These are phyloP conservation scores for Ajuga reptans DNA, from an alignment of 305 asterid species.

Conservation along the genomic window DNA sequence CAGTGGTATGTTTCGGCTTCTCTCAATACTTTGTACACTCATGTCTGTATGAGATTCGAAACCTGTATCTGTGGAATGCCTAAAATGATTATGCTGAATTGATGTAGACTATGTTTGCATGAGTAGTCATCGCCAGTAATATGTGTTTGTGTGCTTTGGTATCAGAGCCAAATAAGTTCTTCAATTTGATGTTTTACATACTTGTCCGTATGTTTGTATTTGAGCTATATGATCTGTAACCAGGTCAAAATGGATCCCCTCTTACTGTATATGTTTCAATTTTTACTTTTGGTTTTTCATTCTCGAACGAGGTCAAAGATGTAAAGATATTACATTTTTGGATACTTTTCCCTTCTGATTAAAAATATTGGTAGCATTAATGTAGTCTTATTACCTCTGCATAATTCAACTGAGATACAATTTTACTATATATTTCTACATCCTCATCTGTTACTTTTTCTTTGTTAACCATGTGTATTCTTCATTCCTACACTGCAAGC, in stretches of 20 bases:
- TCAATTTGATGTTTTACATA: not conserved
- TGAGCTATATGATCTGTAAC: not conserved
- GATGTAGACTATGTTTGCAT: not conserved
- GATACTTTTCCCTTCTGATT: not conserved
- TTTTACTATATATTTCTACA: not conserved
- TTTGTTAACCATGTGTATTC: not conserved
- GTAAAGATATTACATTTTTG: not conserved
- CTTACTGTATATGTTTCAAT: not conserved
- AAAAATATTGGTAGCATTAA: not conserved
- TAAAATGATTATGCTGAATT: not conserved
- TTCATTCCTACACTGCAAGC: not conserved
- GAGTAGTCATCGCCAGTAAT: not conserved
- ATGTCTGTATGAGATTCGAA: not conserved
- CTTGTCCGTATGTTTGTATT: too few species aligned
- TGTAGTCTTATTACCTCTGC: not conserved
- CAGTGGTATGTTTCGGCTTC: slow-evolving; percentile 50
- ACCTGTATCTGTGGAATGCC: not conserved
- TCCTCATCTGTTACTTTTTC: not conserved
- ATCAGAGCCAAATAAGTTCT: not conserved
- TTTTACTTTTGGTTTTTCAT: not conserved
- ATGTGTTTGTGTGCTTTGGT: not conserved
- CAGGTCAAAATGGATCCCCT: not conserved
- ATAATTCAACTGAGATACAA: too few species aligned
- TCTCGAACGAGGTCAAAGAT: not conserved
- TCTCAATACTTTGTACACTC: not conserved